Base-by-base conservation (phyloP, 169 alveolate species). In the Theileria parva region DNA sequence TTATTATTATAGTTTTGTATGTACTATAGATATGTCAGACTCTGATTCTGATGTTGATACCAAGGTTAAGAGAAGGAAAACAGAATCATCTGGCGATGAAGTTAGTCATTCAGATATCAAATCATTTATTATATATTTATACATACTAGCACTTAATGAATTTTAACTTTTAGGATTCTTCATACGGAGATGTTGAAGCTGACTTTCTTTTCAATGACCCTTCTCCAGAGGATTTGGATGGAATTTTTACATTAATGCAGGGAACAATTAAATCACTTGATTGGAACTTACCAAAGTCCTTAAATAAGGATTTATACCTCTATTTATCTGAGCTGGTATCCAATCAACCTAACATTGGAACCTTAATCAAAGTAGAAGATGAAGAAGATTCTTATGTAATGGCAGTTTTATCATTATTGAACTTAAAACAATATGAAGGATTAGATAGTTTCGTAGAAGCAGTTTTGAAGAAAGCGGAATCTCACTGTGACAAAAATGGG, bases 131-230 rank as follows among this genome's bases (percentile, higher is more conserved):
- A 9, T 57, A 21, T 21, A 21, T 57, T 57, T 17, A 21, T 13
- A 11, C 21, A 21, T 57, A 57, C 15, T 8, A 57, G 5, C 8
- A 25, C 15, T 6, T 57, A 13, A 57, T 57, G 5, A 57, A 11
- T 2, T 57, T 17, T 57, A 25, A 21, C 11, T 57, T 57, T 57
- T 57, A 57, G 28, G 28, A 57, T 5, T 25, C 34, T 17, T 57
- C 34, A 1, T 19, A 25, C 13, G 66, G 66, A 19, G 44, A 66
- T 1, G 21, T 81, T 30, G 79, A 81, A 34, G 88, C 88, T 9
- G 88, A 81, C 48, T 81, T 81, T 57, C 73, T 81, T 19, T 81
- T 81, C 79, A 72, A 81, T 27, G 88, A 81, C 60, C 88, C 88
- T 3, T 34, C 57, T 1, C 25, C 61, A 15, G 85, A 81, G 2